Evolutionary conservation across 1,139 yeast genomes (phyloP), one percentile per base, ranked within the genome.

Genomic region (Suhomyces anneliseae): DNA sequence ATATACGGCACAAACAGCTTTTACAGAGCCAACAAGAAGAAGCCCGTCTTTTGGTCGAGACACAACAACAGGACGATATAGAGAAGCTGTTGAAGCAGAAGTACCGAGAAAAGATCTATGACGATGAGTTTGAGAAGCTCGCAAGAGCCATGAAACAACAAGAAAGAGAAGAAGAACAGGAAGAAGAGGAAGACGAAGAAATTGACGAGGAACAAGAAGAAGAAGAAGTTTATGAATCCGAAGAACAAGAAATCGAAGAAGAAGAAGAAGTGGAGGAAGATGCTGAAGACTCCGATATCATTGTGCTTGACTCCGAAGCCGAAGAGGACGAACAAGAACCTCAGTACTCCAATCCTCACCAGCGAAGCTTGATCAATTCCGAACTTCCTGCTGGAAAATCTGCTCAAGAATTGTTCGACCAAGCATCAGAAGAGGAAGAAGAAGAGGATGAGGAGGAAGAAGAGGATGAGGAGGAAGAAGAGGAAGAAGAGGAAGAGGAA

Each of bases 71-170:
- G 36, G 39, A 65, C 15, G 59, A 66, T n/a, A 27, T 24, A 41
- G 64, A 66, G 35, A 73, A 72, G 24, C 59, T 58, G 37, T 57
- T 62, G 43, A 54, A 63, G 39, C 49, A 56, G n/a, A 62, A 67
- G 47, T 64, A 65, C 42, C 59, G 61, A 34, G 50, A 54, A 3
- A 64, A 64, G 45, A 57, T 68, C 7, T 70, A 69, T 47, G 77
- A 74, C 45, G 74, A 71, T 4, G 69, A 72, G 11, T 78, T 78
- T 50, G 69, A 65, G 31, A 67, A 64, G 50, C 65, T 78, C 44
- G 76, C 69, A 9, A 44, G 51, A 6, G 48, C 66, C 3, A 48
- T 74, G 36, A 50, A 57, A 9, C 37, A 36, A 15, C 42, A 38
- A 42, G 44, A 48, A 27, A 54, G 55, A 10, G 44, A 35, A 10